Percentiles rank a stretch among this genome's conserved stretches.
Evolutionary conservation across 192 early-diverging fungal species (phyloP).

Genomic region (Backusella tuberculispora): DNA sequence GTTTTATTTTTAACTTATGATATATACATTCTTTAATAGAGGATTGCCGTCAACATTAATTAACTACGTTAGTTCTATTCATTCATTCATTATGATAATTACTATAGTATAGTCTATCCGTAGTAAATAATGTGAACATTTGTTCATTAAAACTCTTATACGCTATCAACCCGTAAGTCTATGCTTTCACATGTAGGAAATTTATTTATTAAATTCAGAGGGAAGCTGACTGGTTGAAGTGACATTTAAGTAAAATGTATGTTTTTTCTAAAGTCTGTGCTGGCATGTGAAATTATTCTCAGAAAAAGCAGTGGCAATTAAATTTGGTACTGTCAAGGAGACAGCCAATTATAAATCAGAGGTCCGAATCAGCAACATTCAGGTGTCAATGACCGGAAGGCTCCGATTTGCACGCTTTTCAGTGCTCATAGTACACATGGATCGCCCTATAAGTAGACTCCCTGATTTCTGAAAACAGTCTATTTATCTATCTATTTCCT

Average conservation of each 20-base stretch:
- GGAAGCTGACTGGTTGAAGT: neutral
- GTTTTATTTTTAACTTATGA: neutral
- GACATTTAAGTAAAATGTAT: neutral
- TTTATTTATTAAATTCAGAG: neutral
- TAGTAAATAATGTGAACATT: too few species aligned
- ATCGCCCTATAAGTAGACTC: neutral
- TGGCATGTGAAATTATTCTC: constrained; percentile 1
- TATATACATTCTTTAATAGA: neutral
- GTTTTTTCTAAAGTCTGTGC: neutral
- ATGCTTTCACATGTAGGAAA: constrained; percentile 3
- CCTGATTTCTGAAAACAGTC: neutral
- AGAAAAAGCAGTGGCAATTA: neutral
- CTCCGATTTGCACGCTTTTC: constrained; percentile 1
- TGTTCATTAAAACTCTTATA: neutral
- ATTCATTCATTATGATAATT: neutral
- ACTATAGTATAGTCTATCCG: too few species aligned
- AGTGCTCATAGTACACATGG: too few species aligned
- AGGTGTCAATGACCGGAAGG: constrained; percentile 8
- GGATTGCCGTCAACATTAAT: neutral
- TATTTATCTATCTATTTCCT: neutral
- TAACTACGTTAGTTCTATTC: neutral
- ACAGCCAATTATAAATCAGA: constrained; percentile 15
- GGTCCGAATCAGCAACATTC: constrained; percentile 14
- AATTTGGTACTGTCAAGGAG: neutral
- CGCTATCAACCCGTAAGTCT: neutral